Base-by-base conservation (phyloP, 208 protist species). In the Spongospora subterranea region DNA sequence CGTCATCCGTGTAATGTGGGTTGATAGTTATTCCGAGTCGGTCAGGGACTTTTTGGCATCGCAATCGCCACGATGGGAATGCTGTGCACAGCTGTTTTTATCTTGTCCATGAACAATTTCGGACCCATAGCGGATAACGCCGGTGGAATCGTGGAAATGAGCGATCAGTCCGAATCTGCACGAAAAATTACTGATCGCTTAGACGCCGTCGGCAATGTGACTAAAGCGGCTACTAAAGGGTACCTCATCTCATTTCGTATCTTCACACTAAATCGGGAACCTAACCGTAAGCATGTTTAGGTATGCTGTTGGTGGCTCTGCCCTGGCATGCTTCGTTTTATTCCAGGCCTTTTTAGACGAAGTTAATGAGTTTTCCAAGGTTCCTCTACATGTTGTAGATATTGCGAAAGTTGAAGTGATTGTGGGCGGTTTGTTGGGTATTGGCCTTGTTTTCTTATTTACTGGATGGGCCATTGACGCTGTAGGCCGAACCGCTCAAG, bases 41-140 rank as follows among this genome's bases (percentile, higher is more conserved):
- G n/a, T 82, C 71, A 82, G 71, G 71, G 29, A 38, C 93, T 95
- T 11, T 98, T 97, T 94, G 97, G 97, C 39, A 97, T 96, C 76
- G 97, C 97, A 0, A 95, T 97, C 35, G 96, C 97, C 35, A 97
- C 97, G 40, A 96, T 98, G 92, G 97, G 97, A 50, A 98, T 98
- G 94, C 94, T 98, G 0, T 97, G 96, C 76, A 98, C 96, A 40
- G 92, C 92, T 90, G 94, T 92, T 32, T 96, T 96, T 77, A 88
- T 95, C 53, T 88, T 96, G 0, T 94, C 95, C 24, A 96, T 96
- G 95, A 95, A 96, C 94, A 95, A 94, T 1, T 96, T 96, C 88
- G 95, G 95, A 1, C 95, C 95, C 24, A 97, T 96, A 77, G 91
- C 95, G 0, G 95, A 96, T 88, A 96, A 96, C 71, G 95, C 94